Percentiles rank a stretch among this genome's conserved stretches.
These are phyloP conservation scores for Polychaeton citri DNA, from an alignment of 2,329 filamentous ascomycete species.

Conservation along the genomic window DNA sequence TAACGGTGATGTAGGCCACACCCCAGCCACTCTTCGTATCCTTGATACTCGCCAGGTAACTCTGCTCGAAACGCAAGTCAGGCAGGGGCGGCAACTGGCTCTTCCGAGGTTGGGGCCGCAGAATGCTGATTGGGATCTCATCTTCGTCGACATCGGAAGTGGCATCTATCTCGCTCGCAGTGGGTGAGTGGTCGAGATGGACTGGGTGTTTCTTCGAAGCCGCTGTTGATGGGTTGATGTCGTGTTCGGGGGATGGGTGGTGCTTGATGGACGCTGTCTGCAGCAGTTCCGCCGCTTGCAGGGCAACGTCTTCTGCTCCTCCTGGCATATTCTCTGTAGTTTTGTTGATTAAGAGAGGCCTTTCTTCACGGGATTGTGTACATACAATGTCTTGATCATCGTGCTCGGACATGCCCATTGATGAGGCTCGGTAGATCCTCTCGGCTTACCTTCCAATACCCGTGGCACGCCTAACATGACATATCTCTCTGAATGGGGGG, in stretches of 20 bases:
- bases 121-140: slow-evolving; percentile 54
- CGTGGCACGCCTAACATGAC: no score
- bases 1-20: slow-evolving; percentile 69
- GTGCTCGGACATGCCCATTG: no score
- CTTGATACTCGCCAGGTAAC: slow-evolving; percentile 82
- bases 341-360: no score
- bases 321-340: slow-evolving; percentile 13
- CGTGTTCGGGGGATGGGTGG: slow-evolving; percentile 56
- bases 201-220: slow-evolving; percentile 54
- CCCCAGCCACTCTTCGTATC: slow-evolving; percentile 60
- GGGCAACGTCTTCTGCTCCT: slow-evolving; percentile 16
- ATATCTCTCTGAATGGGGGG: no score
- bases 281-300: slow-evolving; percentile 60
- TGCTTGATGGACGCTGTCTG: slow-evolving; percentile 69
- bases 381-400: no score
- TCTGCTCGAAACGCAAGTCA: slow-evolving; percentile 93
- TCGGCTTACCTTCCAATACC: no score
- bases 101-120: slow-evolving; percentile 42
- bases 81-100: slow-evolving; percentile 54
- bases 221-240: slow-evolving; percentile 68
- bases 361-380: no score
- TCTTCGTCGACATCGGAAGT: slow-evolving; percentile 40
- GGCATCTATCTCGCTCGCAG: slow-evolving; percentile 28
- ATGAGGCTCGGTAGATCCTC: no score
- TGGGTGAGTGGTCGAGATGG: slow-evolving; percentile 20